Evolutionary conservation across 1,284 basidiomycete species (phyloP).

Genomic region (Naganishia sp.): DNA sequence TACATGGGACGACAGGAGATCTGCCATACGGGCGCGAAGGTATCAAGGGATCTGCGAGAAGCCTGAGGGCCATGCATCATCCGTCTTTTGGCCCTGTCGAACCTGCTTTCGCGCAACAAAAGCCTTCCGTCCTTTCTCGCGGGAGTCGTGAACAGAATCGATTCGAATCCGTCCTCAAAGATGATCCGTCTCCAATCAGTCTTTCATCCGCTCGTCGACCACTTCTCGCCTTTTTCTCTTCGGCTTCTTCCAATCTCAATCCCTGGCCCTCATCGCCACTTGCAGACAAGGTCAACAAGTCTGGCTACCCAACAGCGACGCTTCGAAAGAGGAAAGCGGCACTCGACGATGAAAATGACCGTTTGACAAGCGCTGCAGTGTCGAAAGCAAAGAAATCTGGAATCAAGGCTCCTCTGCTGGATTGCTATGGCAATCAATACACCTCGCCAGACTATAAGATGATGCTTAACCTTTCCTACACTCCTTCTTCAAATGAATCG

Average conservation of each 20-base stretch:
- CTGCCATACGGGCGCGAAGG: too few species aligned
- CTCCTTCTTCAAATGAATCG: neutral
- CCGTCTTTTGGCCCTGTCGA: too few species aligned
- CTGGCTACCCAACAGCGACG: neutral
- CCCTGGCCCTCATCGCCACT: conserved; percentile 10
- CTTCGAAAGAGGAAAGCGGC: conserved; percentile 7
- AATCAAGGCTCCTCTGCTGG: too few species aligned
- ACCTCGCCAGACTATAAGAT: conserved; percentile 17
- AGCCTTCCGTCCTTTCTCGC: too few species aligned
- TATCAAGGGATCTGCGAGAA: too few species aligned
- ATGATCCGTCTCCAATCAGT: neutral
- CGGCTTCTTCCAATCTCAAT: neutral
- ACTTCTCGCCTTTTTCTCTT: neutral
- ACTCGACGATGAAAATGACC: too few species aligned
- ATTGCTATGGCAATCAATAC: neutral
- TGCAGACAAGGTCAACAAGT: conserved; percentile 5
- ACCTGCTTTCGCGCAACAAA: too few species aligned
- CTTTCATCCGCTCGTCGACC: neutral
- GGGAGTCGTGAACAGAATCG: neutral
- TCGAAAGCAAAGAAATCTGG: neutral
- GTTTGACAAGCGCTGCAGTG: too few species aligned
- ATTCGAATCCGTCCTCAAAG: neutral
- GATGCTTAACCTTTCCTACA: conserved; percentile 21
- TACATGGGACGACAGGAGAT: too few species aligned
- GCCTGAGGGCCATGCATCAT: too few species aligned